Evolutionary conservation across 306 rosid species (phyloP), one percentile per base, ranked within the genome.

Genomic region (Geum urbanum): DNA sequence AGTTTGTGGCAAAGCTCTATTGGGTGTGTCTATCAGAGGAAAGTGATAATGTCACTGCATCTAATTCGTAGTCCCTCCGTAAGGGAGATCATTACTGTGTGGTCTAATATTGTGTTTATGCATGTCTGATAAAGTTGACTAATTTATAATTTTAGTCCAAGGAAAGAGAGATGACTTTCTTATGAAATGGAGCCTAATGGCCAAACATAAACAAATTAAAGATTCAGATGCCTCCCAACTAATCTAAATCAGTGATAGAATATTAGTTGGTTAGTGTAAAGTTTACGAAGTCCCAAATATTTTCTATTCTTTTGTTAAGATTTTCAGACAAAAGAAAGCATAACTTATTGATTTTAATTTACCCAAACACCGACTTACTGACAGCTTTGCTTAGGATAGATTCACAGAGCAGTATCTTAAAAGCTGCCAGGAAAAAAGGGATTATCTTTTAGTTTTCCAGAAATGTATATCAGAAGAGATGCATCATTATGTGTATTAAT

Each of bases 231-330:
- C 74, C 47, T 75, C 58, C 65, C 41, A 52, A 37, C 72, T 74
- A 47, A 60, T 66, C 10, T 22, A 22, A 22, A 55, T 12, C 15
- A 22, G 10, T 24, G 66, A 16, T 76, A 63, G 55, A 74, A 74
- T 55, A 13, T 24, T 32, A 56, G 24, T 60, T 75, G 37, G 27
- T 9, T 47, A 20, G 68, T 60, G 39, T 69, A 56, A 73, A 72
- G 77, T 78, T 84, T 76, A 75, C 84, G 18, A 65, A 77, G 55
- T 63, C 66, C 84, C 58, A 84, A 74, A 84, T 54, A 71, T 76
- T 62, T 71, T 66, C 80, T 57, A 78, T 71, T 53, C 49, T 79
- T 77, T 77, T 77, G 70, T 76, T 78, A 67, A 78, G 84, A 84
- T 81, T 74, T 73, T 46, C 66, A 53, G 41, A 63, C 49, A 45